Percentiles rank a stretch among this genome's conserved stretches.
Conservation (phyloP, 2,329 filamentous ascomycete genomes). For the Clonostachys sp. region DNA sequence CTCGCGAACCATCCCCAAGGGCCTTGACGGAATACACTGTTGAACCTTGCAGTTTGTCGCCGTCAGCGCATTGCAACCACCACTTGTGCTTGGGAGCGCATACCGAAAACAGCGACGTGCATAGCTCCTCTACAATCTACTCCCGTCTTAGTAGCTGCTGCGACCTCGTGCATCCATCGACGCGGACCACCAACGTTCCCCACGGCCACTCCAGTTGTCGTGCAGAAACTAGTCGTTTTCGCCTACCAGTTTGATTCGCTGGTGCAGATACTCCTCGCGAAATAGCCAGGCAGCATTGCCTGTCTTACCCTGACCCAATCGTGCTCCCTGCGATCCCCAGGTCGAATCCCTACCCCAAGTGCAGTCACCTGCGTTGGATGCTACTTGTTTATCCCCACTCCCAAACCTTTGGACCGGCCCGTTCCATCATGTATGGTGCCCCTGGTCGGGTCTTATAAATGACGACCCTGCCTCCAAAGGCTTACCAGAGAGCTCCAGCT, state of each 20-base stretch:
- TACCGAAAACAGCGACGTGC: constrained; percentile 25
- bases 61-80: no score
- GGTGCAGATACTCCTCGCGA: constrained; percentile 24
- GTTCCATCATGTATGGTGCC: constrained; percentile 26
- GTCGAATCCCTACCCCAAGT: constrained; percentile 11
- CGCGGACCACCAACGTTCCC: constrained; percentile 2
- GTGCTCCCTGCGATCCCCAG: neutral
- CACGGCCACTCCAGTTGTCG: no score
- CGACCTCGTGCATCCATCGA: constrained; percentile 12
- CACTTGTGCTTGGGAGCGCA: neutral
- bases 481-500: neutral
- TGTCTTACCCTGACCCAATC: neutral
- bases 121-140: constrained; percentile 15
- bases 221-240: no score
- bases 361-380: neutral
- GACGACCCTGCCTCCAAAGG: constrained; percentile 24
- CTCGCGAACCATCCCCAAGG: no score
- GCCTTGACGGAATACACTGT: no score
- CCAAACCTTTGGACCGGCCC: constrained; percentile 14
- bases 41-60: no score
- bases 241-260: no score
- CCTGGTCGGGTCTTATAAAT: constrained; percentile 27
- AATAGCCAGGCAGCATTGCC: constrained; percentile 16
- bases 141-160: constrained; percentile 21
- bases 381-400: no score